phyloP scores from a whole-genome alignment of 2,329 filamentous ascomycete species.

The Proliferodiscus dingleyae region DNA sequence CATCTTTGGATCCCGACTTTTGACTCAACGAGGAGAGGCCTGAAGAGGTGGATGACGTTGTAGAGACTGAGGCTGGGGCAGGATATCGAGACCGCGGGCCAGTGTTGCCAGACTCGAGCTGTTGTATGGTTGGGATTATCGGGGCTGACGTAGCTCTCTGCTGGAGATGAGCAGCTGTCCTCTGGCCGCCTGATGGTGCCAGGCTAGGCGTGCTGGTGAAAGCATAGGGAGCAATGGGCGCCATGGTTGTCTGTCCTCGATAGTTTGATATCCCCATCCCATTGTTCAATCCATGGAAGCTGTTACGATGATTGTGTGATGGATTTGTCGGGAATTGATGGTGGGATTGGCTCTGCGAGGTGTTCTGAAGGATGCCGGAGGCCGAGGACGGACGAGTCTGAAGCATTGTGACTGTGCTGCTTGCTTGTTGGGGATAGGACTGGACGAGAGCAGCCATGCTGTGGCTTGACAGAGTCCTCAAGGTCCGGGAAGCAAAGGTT shows the following conservation, averaged over 20 bases:
- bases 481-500: constrained; percentile 20
- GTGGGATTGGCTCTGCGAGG: constrained; percentile 29
- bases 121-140: constrained; percentile 37
- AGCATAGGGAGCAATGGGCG: constrained; percentile 69
- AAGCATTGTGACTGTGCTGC: constrained; percentile 68
- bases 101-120: constrained; percentile 30
- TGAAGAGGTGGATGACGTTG: constrained; percentile 32
- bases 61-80: constrained; percentile 49
- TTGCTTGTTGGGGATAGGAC: constrained; percentile 70
- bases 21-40: constrained; percentile 35
- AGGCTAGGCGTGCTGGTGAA: constrained; percentile 68
- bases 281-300: constrained; percentile 46
- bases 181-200: constrained; percentile 41
- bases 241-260: constrained; percentile 44
- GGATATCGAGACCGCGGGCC: constrained; percentile 39
- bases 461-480: constrained; percentile 26
- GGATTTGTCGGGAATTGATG: constrained; percentile 45
- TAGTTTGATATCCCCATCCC: constrained; percentile 44
- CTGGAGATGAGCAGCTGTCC: constrained; percentile 45
- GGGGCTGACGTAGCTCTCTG: constrained; percentile 51
- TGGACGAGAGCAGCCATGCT: constrained; percentile 84
- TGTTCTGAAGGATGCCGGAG: constrained; percentile 43
- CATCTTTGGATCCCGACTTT: constrained; percentile 47
- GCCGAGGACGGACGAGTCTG: constrained; percentile 66
- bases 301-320: constrained; percentile 44